A percentile compares a stretch with the other conserved stretches of the same genome.
phyloP scores from a whole-genome alignment of 2,329 filamentous ascomycete species.

The Zalaria obscura region DNA sequence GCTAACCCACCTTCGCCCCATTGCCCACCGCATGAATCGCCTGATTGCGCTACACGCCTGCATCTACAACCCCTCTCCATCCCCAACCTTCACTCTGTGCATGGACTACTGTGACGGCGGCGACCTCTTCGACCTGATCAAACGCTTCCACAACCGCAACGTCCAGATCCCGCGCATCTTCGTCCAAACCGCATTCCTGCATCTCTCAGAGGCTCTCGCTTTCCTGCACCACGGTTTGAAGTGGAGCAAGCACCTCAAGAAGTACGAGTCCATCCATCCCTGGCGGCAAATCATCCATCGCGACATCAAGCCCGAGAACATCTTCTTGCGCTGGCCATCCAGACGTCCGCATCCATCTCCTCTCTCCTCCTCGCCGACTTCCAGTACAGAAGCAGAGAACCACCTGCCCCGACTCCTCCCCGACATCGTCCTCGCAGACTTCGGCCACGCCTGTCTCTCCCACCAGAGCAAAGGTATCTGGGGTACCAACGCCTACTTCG shows the following conservation, averaged over 20 bases:
- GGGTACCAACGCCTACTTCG: not conserved
- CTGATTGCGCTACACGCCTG: no score
- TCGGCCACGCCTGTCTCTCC: not conserved
- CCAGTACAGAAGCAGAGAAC: no score
- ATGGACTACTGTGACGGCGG: conserved; percentile 9
- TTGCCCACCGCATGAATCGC: no score
- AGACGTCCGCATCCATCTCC: not conserved
- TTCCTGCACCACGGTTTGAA: conserved; percentile 8
- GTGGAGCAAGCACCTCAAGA: not conserved
- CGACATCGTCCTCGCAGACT: not conserved
- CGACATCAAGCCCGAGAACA: conserved; percentile 9
- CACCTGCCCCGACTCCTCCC: not conserved
- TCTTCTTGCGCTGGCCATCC: not conserved
- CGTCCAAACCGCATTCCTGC: conserved; percentile 7
- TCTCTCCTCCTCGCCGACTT: not conserved
- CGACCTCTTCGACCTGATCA: conserved; percentile 6
- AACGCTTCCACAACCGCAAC: not conserved
- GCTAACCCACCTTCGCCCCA: no score
- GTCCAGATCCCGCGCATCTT: conserved; percentile 6
- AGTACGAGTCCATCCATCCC: not conserved
- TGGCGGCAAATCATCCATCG: conserved; percentile 9
- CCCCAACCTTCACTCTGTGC: conserved; percentile 2
- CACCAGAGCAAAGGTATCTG: not conserved
- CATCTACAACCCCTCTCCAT: no score
- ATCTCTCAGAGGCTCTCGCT: conserved; percentile 5